Evolutionary conservation across 2,329 filamentous ascomycete species (phyloP).

Genomic region (Clathrospora elynae): DNA sequence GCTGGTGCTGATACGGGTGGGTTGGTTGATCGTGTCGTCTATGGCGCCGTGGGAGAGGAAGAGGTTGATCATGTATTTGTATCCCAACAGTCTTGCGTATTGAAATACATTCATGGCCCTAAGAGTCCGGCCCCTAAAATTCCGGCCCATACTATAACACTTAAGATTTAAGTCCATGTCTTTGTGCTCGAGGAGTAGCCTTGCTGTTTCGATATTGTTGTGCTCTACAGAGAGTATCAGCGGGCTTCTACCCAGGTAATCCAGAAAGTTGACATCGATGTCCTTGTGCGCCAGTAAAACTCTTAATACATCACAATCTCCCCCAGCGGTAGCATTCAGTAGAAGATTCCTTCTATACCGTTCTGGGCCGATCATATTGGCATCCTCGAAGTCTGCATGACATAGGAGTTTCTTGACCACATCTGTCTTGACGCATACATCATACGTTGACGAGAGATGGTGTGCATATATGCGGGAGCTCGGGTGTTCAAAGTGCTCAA

Average conservation of each 20-base stretch:
- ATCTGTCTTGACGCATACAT: not conserved
- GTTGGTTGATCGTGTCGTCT: not conserved
- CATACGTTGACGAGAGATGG: accelerated
- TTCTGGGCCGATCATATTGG: not conserved
- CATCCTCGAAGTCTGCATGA: not conserved
- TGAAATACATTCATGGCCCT: not conserved
- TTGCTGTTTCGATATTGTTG: not conserved
- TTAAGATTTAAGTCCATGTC: not conserved
- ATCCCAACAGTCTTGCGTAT: not conserved
- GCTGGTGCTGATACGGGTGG: not conserved
- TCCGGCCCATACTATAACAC: no score
- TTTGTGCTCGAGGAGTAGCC: constrained; percentile 2
- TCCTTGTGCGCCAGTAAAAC: not conserved
- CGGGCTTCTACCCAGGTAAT: accelerated
- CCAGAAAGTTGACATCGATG: not conserved
- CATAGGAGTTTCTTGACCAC: not conserved
- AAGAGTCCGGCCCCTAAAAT: not conserved
- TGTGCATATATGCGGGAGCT: accelerated
- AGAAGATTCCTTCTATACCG: not conserved
- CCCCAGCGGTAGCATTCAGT: not conserved
- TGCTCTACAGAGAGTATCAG: accelerated
- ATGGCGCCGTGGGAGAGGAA: constrained; percentile 3
- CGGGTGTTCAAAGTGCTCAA: not conserved
- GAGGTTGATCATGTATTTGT: constrained; percentile 1
- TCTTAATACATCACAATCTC: not conserved